These are phyloP conservation scores for Ascochyta pisi DNA, from an alignment of 2,329 filamentous ascomycete genomes.

Conservation along the genomic window DNA sequence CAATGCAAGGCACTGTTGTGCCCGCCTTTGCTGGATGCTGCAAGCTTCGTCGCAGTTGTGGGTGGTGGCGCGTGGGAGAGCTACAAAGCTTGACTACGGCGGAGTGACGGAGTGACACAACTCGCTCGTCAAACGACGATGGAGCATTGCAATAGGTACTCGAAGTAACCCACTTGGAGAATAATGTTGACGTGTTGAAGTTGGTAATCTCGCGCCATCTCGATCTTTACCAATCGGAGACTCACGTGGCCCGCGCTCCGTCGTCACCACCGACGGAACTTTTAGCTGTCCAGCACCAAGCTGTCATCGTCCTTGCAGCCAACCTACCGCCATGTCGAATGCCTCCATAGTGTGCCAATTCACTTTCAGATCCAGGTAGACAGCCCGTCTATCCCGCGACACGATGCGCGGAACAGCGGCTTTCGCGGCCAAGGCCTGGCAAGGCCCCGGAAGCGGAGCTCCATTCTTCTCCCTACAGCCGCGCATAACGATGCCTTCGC, in stretches of 20 bases:
- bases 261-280: slow-evolving; percentile 42
- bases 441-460: slow-evolving; percentile 43
- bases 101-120: slow-evolving; percentile 16
- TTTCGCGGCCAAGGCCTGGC: slow-evolving; percentile 44
- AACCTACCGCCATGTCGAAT: slow-evolving; percentile 35
- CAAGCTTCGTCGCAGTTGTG: not conserved
- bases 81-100: slow-evolving; percentile 11
- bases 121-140: not conserved
- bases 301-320: slow-evolving; percentile 20
- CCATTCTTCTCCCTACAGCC: slow-evolving; percentile 43
- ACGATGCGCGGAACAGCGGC: slow-evolving; percentile 46
- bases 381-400: slow-evolving; percentile 25
- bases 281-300: slow-evolving; percentile 21
- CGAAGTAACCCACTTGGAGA: not conserved
- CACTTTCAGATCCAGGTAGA: slow-evolving; percentile 33
- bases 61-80: slow-evolving; percentile 5
- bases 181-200: slow-evolving; percentile 18
- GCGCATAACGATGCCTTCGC: slow-evolving; percentile 28
- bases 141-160: not conserved
- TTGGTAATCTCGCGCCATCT: slow-evolving; percentile 16
- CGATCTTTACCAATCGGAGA: slow-evolving; percentile 15
- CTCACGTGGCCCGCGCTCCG: slow-evolving; percentile 31
- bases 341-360: slow-evolving; percentile 21
- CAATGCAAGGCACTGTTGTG: too few relatives aligned
- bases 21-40: too few relatives aligned